These are phyloP conservation scores for Paraphysoderma sedebokerense DNA, from an alignment of 371 early-diverging fungal species.

Conservation along the genomic window DNA sequence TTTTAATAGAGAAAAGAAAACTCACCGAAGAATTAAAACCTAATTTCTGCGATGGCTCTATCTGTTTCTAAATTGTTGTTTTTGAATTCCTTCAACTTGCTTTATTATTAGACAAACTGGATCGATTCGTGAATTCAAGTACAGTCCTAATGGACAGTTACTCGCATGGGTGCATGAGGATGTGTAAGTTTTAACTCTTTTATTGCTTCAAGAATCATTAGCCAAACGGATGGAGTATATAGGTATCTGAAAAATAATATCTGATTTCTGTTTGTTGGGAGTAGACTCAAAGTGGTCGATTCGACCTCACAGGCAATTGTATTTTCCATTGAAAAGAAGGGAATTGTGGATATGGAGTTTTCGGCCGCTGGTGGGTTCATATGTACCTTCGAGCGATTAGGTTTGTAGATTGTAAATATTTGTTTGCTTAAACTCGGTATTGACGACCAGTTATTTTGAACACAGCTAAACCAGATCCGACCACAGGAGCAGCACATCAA, in stretches of 20 bases:
- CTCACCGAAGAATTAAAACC: not conserved
- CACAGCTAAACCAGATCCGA: constrained; percentile 54
- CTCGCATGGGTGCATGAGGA: constrained; percentile 58
- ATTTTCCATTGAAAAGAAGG: constrained; percentile 41
- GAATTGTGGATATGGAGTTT: constrained; percentile 68
- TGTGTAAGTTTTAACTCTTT: constrained; percentile 20
- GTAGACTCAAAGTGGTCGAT: constrained; percentile 53
- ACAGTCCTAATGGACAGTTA: constrained; percentile 62
- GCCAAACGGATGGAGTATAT: not conserved
- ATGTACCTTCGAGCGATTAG: constrained; percentile 70
- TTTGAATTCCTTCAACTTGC: constrained; percentile 1
- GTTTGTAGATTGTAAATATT: constrained; percentile 13
- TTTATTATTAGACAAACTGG: constrained; percentile 20
- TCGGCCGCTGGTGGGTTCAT: constrained; percentile 79
- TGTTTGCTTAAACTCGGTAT: not conserved
- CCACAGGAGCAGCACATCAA: constrained; percentile 32
- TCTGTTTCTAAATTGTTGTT: not conserved
- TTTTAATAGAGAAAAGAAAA: not conserved
- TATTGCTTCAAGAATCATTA: not conserved
- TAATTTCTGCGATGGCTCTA: not conserved
- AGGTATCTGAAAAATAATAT: not conserved
- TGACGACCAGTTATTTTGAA: constrained; percentile 1
- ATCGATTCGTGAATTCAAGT: constrained; percentile 46
- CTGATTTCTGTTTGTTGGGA: not conserved
- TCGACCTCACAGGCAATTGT: constrained; percentile 36